Conservation (phyloP, 164 flowering plant species). For the Vitis riparia region DNA sequence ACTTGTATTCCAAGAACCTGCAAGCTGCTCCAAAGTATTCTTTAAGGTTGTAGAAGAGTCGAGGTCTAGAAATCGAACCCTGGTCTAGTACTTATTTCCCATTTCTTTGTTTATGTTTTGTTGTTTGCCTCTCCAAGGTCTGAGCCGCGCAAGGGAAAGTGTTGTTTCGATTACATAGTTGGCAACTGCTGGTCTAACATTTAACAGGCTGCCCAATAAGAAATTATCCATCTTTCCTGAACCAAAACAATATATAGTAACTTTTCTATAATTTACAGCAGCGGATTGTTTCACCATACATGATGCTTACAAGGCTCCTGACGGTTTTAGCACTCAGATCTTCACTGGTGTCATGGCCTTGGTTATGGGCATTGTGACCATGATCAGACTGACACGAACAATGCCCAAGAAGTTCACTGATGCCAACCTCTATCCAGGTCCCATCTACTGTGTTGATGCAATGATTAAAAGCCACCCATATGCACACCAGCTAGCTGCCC, state of each 20-base stretch:
- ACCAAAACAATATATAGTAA: background rate
- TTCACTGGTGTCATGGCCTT: constrained; percentile 47
- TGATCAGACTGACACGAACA: constrained; percentile 48
- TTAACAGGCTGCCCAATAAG: too few species aligned
- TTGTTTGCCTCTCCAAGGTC: too few species aligned
- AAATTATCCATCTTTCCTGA: too few species aligned
- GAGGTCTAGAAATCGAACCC: too few species aligned
- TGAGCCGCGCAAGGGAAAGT: too few species aligned
- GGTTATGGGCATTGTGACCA: constrained; percentile 54
- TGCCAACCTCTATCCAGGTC: constrained; percentile 40
- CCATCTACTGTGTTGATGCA: constrained; percentile 28
- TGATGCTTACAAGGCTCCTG: constrained; percentile 26
- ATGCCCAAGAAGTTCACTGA: constrained; percentile 60
- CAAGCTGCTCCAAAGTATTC: too few species aligned
- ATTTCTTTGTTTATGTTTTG: too few species aligned
- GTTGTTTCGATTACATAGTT: too few species aligned
- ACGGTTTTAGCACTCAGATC: constrained; percentile 30
- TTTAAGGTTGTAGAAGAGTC: too few species aligned
- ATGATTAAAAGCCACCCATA: constrained; percentile 21
- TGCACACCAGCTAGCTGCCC: constrained; percentile 12
- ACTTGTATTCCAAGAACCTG: too few species aligned
- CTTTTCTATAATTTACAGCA: constrained; percentile 5
- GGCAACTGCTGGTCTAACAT: too few species aligned
- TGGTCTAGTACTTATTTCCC: too few species aligned
- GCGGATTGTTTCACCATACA: constrained; percentile 25